Evolutionary conservation across 805 yeast species (phyloP), one percentile per base, ranked within the genome.

Genomic region (Saccharomycopsis fermentans): DNA sequence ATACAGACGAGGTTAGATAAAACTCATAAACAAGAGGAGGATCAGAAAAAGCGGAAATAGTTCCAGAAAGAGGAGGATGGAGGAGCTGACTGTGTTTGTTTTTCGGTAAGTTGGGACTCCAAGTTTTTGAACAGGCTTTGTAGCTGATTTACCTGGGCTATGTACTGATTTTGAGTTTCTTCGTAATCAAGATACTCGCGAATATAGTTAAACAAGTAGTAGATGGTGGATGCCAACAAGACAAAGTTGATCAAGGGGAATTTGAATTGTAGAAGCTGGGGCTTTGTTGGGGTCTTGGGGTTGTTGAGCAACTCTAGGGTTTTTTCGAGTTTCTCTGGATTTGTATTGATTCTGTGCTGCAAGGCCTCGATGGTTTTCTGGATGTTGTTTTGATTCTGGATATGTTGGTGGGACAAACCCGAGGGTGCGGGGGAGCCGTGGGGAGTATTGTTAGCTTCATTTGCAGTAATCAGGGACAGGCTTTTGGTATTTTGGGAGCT

Each of bases 171-270:
- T 24, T 70, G 53, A 40, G 64, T 63, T 27, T 67, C 69, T 54
- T 70, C 71, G 26, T 66, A 69, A 37, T 70, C 71, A 27, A 72
- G 57, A 50, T 63, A 59, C 56, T 64, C 64, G 72, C 74, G 71
- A 16, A 58, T 35, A 58, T 69, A 71, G 51, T 71, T 73, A 6
- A 71, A 58, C 11, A 64, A 55, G 40, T 71, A 62, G 58, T 71
- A 72, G 12, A 70, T 65, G 1, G 69, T 65, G 21, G 71, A 67
- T 0, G 71, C 72, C 5, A 71, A 58, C 11, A 72, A 57, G 26
- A 72, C 65, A 40, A 68, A 65, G 14, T 70, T 62, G 6, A 73
- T 63, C 14, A 72, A 54, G 0, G 75, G 74, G 39, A 71, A 59
- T 54, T 65, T 68, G 58, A 70, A 72, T 56, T 72, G 74, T 2